Percentiles rank a stretch among this genome's conserved stretches.
Evolutionary conservation across 1,139 yeast genomes (phyloP).

Genomic region (Geotrichum fermentans): DNA sequence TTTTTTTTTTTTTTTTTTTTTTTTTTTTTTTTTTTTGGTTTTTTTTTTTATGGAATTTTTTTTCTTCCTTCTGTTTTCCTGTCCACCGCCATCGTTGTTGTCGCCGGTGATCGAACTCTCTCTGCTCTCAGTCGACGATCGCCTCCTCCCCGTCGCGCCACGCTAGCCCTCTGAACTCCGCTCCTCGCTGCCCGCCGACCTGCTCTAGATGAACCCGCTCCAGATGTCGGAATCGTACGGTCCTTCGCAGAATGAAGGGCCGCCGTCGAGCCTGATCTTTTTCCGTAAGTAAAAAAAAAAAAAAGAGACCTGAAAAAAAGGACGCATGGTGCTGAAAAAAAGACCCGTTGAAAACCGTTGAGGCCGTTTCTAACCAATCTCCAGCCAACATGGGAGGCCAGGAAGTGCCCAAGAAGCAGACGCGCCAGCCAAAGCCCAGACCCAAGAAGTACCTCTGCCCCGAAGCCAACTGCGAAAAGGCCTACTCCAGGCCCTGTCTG

Average conservation of each 20-base stretch:
- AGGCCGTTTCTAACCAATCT: constrained; percentile 6
- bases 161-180: too few relatives aligned
- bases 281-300: constrained; percentile 16
- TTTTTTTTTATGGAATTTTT: not conserved
- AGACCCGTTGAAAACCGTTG: constrained; percentile 9
- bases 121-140: too few relatives aligned
- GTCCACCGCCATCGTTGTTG: not conserved
- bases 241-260: constrained; percentile 5
- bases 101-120: not conserved
- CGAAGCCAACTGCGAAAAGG: constrained; percentile 62
- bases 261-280: constrained; percentile 9
- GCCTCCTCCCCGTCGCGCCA: too few relatives aligned
- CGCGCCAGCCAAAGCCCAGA: constrained; percentile 36
- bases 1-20: not conserved
- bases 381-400: constrained; percentile 10
- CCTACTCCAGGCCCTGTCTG: constrained; percentile 76
- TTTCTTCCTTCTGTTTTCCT: not conserved
- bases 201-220: constrained; percentile 2
- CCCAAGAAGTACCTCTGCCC: constrained; percentile 59
- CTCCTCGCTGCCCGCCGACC: not conserved
- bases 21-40: not conserved
- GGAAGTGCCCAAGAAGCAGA: constrained; percentile 4
- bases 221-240: constrained; percentile 11
- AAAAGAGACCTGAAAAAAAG: not conserved
- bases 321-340: too few relatives aligned